These are phyloP conservation scores for Ilex paraguariensis DNA, from an alignment of 305 asterid genomes.

Conservation along the genomic window DNA sequence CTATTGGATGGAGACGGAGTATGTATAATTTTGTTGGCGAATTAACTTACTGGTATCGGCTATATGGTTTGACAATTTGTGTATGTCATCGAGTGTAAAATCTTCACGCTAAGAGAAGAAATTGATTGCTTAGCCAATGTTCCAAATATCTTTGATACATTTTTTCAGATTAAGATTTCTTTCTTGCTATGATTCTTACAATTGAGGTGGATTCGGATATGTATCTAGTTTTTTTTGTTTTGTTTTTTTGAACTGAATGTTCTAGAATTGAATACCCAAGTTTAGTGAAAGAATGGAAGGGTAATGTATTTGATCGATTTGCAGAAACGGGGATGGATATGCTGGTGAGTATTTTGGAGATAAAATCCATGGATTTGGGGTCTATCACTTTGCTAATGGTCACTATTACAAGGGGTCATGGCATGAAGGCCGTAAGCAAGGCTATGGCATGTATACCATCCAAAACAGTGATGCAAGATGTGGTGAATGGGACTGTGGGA, in stretches of 20 bases:
- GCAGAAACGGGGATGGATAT: slow-evolving; percentile 80
- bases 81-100: too few relatives aligned
- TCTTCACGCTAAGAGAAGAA: too few relatives aligned
- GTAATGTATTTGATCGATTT: background rate
- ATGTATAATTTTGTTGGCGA: too few relatives aligned
- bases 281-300: background rate
- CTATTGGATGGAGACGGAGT: too few relatives aligned
- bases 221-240: background rate
- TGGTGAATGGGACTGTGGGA: slow-evolving; percentile 88
- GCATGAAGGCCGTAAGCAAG: slow-evolving; percentile 96
- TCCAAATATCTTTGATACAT: too few relatives aligned
- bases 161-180: too few relatives aligned
- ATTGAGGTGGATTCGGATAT: too few relatives aligned
- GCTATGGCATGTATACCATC: slow-evolving; percentile 72
- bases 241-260: too few relatives aligned
- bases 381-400: slow-evolving; percentile 74
- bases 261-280: background rate
- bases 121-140: too few relatives aligned
- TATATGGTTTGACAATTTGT: too few relatives aligned
- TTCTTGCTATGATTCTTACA: too few relatives aligned
- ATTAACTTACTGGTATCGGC: too few relatives aligned
- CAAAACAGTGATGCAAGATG: slow-evolving; percentile 62
- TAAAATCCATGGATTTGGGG: slow-evolving; percentile 84
- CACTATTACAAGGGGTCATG: slow-evolving; percentile 93
- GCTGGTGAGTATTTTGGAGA: slow-evolving; percentile 91